phyloP scores from a whole-genome alignment of 2,329 filamentous ascomycete species.

The Neophaeococcomyces aloes region DNA sequence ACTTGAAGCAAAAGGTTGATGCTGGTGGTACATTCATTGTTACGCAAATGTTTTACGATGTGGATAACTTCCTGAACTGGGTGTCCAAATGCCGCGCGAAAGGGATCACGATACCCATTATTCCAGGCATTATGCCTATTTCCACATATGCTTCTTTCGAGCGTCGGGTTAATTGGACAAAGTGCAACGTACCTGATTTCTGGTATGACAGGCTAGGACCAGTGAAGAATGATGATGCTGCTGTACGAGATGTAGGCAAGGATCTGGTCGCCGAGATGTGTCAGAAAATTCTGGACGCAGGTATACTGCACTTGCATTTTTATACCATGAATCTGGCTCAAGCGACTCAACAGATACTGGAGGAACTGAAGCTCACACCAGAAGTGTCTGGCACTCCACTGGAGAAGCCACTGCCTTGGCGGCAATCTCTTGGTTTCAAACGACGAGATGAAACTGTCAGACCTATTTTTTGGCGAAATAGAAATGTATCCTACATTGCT shows the following conservation, averaged over 20 bases:
- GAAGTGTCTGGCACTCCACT: constrained; percentile 60
- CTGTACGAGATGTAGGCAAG: constrained; percentile 82
- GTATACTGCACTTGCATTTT: constrained; percentile 85
- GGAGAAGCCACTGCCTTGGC: constrained; percentile 89
- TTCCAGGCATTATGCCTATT: constrained; percentile 86
- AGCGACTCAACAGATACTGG: constrained; percentile 84
- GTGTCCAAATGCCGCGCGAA: constrained; percentile 72
- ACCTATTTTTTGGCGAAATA: constrained; percentile 97
- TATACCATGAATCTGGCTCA: constrained; percentile 99
- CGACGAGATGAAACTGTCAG: constrained; percentile 89
- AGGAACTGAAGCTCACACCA: constrained; percentile 75
- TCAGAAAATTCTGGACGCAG: constrained; percentile 67
- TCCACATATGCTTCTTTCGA: constrained; percentile 91
- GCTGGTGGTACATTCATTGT: constrained; percentile 88
- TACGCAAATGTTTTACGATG: constrained; percentile 99
- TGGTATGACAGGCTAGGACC: constrained; percentile 80
- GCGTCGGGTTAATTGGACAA: constrained; percentile 81
- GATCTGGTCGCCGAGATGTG: constrained; percentile 82
- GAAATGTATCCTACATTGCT: constrained; percentile 88
- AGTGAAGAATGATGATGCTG: constrained; percentile 91
- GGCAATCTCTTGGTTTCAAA: constrained; percentile 81
- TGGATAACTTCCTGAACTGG: constrained; percentile 88
- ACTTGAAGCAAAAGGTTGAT: constrained; percentile 95
- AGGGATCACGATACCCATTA: constrained; percentile 73
- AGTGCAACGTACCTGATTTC: constrained; percentile 66